Percentiles rank a stretch among this genome's conserved stretches.
Conservation (phyloP, 345 rosid genomes). For the Citropsis articulata region DNA sequence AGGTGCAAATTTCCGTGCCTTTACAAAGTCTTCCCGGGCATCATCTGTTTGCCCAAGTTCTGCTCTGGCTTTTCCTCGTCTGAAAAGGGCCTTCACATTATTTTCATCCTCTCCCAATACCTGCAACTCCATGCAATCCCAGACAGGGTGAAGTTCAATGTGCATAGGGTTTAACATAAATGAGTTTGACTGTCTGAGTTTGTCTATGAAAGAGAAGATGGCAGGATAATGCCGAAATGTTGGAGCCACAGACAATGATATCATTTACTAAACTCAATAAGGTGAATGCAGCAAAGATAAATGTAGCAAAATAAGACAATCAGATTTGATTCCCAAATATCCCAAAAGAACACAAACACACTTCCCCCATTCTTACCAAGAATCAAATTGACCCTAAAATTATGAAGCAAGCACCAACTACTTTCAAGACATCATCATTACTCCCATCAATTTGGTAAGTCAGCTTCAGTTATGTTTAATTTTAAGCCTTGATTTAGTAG, state of each 20-base stretch:
- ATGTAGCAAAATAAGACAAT: not conserved
- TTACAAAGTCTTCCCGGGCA: conserved; percentile 79
- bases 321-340: not conserved
- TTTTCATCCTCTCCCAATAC: conserved; percentile 86
- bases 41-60: conserved; percentile 95
- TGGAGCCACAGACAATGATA: not conserved
- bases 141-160: not conserved
- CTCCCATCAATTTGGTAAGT: not conserved
- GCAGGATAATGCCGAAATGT: not conserved
- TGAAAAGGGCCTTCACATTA: conserved; percentile 82
- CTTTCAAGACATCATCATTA: not conserved
- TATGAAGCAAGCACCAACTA: not conserved
- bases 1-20: conserved; percentile 80
- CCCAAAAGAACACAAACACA: not conserved
- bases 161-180: not conserved
- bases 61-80: conserved; percentile 86
- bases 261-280: not conserved
- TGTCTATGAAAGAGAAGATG: not conserved
- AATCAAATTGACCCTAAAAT: not conserved
- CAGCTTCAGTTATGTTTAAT: not conserved
- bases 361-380: not conserved
- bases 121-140: conserved; percentile 29
- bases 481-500: not conserved
- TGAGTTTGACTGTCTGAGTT: not conserved
- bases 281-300: not conserved